Conservation (phyloP, 2,329 filamentous ascomycete species). For the Penicillium sp. region DNA sequence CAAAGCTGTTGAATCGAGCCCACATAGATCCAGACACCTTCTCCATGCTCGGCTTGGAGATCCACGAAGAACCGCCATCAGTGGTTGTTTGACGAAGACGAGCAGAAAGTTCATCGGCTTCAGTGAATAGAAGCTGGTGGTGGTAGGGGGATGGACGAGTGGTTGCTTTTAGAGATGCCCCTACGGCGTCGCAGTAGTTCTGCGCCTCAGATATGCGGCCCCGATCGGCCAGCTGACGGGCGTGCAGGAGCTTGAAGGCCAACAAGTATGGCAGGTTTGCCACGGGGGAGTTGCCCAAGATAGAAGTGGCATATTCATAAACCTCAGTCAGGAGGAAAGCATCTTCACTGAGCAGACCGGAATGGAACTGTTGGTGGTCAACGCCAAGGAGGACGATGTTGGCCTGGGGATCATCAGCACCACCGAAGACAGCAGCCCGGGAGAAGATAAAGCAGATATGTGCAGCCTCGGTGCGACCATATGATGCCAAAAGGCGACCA, state of each 20-base stretch:
- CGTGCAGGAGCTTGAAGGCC: constrained; percentile 88
- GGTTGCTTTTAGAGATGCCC: constrained; percentile 70
- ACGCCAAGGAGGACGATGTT: constrained; percentile 82
- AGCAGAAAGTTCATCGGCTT: constrained; percentile 78
- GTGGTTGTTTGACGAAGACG: constrained; percentile 82
- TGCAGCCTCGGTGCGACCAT: constrained; percentile 84
- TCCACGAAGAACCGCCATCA: constrained; percentile 80
- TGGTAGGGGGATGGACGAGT: constrained; percentile 86
- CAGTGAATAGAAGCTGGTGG: constrained; percentile 68
- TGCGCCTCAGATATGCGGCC: constrained; percentile 80
- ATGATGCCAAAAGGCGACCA: constrained; percentile 77
- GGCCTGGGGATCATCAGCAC: constrained; percentile 74
- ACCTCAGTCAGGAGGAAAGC: constrained; percentile 92
- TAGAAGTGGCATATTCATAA: constrained; percentile 83
- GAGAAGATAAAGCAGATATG: constrained; percentile 94
- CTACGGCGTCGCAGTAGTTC: constrained; percentile 86
- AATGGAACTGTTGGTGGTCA: constrained; percentile 70
- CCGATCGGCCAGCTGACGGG: constrained; percentile 76
- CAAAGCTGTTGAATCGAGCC: constrained; percentile 94
- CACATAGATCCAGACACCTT: constrained; percentile 89
- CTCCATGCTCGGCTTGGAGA: constrained; percentile 91
- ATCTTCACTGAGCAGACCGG: constrained; percentile 75
- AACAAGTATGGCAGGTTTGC: constrained; percentile 76
- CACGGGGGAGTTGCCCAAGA: constrained; percentile 59
- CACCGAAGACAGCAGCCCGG: constrained; percentile 70